Base-by-base conservation (phyloP, 2,329 filamentous ascomycete genomes). In the Parastagonospora nodorum region DNA sequence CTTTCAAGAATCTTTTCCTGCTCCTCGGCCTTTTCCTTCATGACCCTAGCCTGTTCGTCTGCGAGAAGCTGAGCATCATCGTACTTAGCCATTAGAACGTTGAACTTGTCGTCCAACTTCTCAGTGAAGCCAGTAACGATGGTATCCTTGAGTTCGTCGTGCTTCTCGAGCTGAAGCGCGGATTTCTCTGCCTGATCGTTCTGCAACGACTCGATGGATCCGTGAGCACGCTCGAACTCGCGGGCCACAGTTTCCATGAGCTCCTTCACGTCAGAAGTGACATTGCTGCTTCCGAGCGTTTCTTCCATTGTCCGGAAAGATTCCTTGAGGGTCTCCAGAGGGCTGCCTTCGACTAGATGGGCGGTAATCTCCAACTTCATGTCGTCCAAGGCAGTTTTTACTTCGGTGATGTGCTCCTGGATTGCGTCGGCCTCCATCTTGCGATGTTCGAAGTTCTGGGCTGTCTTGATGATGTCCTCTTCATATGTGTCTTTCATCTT, bases 161-260 rank as follows among this genome's bases (percentile, higher is more conserved):
- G 82, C 69, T 86, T 87, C 57, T 83, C 79, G 8, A 84, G 70
- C 12, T 78, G 66, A 12, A 80, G 77, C 2, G 81, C 77, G 38
- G 83, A 78, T 45, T 82, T 80, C 60, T 86, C 81, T 36, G 84
- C 90, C 2, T 87, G 83, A 55, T 96, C 90, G n/a, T 90, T 80
- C 75, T 93, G 94, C 45, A 87, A 83, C 6, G 88, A 88, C 49
- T 90, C 88, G 19, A 94, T 82, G n/a, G 89, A 85, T 12, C 87
- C 86, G 61, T 90, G 88, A 9, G 90, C 88, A 56, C 92, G 89
- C 64, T 97, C 92, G 53, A 97, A 96, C 68, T 97, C 92, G 1
- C 84, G 78, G 71, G 89, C 92, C 74, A 97, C 86, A 2, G 86
- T 84, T 64, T 89, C 86, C 64, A 87, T 80, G 51, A 92, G 78